Percentiles rank a stretch among this genome's conserved stretches.
Evolutionary conservation across 2,329 filamentous ascomycete genomes (phyloP).

Genomic region (Colletotrichum sp.): DNA sequence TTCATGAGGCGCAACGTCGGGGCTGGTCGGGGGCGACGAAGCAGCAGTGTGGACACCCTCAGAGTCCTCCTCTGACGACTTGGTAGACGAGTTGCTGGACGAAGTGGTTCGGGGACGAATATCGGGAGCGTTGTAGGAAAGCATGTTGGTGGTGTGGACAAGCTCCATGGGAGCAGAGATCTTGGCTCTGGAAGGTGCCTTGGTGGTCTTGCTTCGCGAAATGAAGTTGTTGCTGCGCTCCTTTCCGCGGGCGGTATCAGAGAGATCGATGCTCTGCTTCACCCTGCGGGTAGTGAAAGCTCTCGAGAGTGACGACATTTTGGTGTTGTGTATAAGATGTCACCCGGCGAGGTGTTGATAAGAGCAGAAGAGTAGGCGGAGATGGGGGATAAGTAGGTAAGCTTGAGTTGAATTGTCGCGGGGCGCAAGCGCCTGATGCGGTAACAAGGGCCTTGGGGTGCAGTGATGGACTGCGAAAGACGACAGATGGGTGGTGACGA

Average conservation of each 20-base stretch:
- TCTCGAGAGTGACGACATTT: constrained; percentile 66
- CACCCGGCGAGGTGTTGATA: background rate
- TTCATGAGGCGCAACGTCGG: constrained; percentile 64
- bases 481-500: constrained; percentile 8
- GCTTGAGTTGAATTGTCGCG: background rate
- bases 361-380: background rate
- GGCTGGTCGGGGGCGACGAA: constrained; percentile 70
- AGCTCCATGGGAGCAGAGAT: constrained; percentile 90
- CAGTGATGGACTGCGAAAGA: background rate
- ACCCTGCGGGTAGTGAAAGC: constrained; percentile 74
- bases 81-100: constrained; percentile 55
- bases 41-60: constrained; percentile 61
- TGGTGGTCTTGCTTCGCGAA: constrained; percentile 56
- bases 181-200: constrained; percentile 62
- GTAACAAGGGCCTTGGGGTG: background rate
- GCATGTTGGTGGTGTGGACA: constrained; percentile 93
- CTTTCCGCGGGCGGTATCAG: constrained; percentile 35
- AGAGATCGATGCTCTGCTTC: constrained; percentile 57
- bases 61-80: constrained; percentile 74
- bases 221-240: constrained; percentile 29
- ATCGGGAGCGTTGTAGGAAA: constrained; percentile 92
- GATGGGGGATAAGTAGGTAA: background rate
- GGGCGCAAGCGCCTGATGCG: constrained; percentile 8
- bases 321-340: constrained; percentile 12
- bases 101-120: constrained; percentile 58